These are phyloP conservation scores for Didymella lethalis DNA, from an alignment of 2,329 filamentous ascomycete species.

Conservation along the genomic window DNA sequence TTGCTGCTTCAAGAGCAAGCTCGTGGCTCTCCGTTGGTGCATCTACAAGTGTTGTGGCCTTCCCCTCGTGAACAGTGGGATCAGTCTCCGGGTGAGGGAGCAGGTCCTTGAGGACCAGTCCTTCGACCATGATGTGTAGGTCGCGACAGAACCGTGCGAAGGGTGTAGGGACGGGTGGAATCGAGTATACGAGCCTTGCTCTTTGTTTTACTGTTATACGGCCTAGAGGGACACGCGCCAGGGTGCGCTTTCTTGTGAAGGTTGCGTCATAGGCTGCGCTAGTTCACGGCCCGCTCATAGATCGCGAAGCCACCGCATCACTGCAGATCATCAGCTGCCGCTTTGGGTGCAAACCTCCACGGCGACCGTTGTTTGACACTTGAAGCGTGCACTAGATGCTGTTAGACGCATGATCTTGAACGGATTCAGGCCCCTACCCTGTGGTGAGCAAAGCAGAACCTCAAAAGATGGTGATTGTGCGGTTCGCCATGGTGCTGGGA, in stretches of 20 bases:
- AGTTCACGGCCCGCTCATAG: conserved; percentile 24
- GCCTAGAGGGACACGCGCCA: conserved; percentile 10
- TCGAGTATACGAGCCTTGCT: conserved; percentile 1
- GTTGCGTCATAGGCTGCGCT: conserved; percentile 32
- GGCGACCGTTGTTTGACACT: conserved; percentile 4
- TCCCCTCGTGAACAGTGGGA: conserved; percentile 39
- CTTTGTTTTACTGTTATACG: conserved; percentile 20
- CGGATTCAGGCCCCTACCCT: background rate
- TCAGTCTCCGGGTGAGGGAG: conserved; percentile 47
- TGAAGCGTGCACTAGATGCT: conserved; percentile 5
- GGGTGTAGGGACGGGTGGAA: background rate
- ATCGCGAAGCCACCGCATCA: conserved; percentile 26
- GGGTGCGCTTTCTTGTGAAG: conserved; percentile 8
- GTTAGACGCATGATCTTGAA: background rate
- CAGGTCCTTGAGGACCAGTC: conserved; percentile 49
- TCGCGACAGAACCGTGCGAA: background rate
- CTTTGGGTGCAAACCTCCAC: conserved; percentile 9
- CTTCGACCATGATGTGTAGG: conserved; percentile 32
- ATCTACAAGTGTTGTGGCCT: conserved; percentile 48
- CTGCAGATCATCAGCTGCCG: conserved; percentile 13
- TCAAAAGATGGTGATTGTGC: conserved; percentile 6
- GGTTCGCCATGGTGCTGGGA: conserved; percentile 16
- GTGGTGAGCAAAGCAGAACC: conserved; percentile 2
- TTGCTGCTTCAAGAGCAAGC: conserved; percentile 52
- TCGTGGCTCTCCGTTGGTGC: conserved; percentile 58